These are phyloP conservation scores for Epichloe brachyelytri DNA, from an alignment of 2,329 filamentous ascomycete genomes.

Conservation along the genomic window DNA sequence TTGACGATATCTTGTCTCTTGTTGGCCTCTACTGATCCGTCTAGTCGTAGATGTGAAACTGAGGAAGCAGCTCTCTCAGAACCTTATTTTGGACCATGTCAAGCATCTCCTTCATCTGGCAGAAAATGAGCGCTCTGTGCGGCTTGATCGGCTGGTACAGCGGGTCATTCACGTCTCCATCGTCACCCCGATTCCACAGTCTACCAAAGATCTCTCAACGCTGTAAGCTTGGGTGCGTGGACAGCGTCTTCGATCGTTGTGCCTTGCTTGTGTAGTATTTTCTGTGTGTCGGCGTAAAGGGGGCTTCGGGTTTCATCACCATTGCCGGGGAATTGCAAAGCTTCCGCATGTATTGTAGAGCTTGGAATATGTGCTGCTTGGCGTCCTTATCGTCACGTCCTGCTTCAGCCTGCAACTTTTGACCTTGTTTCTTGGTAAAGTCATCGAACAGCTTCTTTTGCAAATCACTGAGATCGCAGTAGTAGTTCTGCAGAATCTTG, in stretches of 20 bases:
- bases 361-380: conserved; percentile 98
- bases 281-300: conserved; percentile 79
- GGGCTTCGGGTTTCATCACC: conserved; percentile 89
- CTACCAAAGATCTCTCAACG: conserved; percentile 90
- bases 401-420: conserved; percentile 73
- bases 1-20: conserved; percentile 97
- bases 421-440: conserved; percentile 87
- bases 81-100: conserved; percentile 97
- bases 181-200: conserved; percentile 89
- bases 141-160: conserved; percentile 78
- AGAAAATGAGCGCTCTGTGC: conserved; percentile 92
- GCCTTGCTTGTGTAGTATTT: conserved; percentile 62
- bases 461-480: conserved; percentile 91
- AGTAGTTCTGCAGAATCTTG: conserved; percentile 98
- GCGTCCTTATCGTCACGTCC: conserved; percentile 78
- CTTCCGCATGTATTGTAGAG: conserved; percentile 98
- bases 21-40: conserved; percentile 83
- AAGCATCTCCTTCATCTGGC: conserved; percentile 99
- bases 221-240: conserved; percentile 87
- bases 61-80: conserved; percentile 75
- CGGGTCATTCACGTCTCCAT: conserved; percentile 44
- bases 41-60: conserved; percentile 86
- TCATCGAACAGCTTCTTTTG: conserved; percentile 94
- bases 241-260: conserved; percentile 71
- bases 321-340: conserved; percentile 94